Evolutionary conservation across 1,284 basidiomycete genomes (phyloP), one percentile per base, ranked within the genome.

Genomic region (Tylopilus sp.): DNA sequence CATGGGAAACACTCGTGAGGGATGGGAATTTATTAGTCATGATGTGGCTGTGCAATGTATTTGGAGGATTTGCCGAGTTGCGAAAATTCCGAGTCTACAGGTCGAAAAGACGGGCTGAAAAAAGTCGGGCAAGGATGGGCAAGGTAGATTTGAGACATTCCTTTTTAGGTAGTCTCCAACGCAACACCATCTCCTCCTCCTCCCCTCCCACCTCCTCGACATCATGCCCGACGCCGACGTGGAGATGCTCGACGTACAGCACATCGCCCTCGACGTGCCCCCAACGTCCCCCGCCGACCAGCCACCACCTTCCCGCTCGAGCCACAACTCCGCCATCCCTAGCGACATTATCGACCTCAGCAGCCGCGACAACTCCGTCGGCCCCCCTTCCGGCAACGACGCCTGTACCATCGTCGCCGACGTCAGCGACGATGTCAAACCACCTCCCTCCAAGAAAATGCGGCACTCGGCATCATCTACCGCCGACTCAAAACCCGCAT

Each of bases 111-210:
- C 51, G 38, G 59, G 37, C 50, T 45, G 53, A 52, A 56, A 56
- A 64, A 64, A 53, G 38, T 46, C 55, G 53, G 44, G 36, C 44
- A 62, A 61, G 52, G 55, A 57, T 54, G 54, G 46, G 46, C 49
- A 46, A 33, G 37, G 48, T 12, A 41, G 55, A 60, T 54, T 55
- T 63, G 64, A 65, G 58, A 68, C 53, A 67, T 65, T 65, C 64
- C 64, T 68, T 65, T 63, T 65, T 68, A 54, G 67, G 67, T 51
- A 69, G 55, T 52, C 51, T 68, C 60, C 63, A 63, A 41, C 61
- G 44, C 63, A 61, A 56, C 62, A 54, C 48, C 58, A 30, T 56
- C 61, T 38, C 54, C 59, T 61, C 60, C 52, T 67, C 65, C 43
- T 57, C 58, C 54, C 58, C 64, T 43, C 48, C 60, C 28, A 53